Evolutionary conservation across 768 basidiomycete species (phyloP).

Genomic region (Calocybe cyanea): DNA sequence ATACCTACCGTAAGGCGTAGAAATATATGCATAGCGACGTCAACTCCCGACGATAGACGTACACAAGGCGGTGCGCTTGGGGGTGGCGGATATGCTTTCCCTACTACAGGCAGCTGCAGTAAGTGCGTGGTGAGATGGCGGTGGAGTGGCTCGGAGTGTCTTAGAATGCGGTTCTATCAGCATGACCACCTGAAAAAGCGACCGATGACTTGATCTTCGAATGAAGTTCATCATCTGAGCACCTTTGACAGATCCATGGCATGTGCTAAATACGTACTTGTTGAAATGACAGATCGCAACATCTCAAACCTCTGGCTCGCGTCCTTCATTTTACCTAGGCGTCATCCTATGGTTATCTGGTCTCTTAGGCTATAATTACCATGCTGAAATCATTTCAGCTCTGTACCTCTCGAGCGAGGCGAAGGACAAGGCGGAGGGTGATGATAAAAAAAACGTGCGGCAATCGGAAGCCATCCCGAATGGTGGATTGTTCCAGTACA

Average conservation of each 20-base stretch:
- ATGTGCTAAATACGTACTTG: not conserved
- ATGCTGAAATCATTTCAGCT: constrained; percentile 85
- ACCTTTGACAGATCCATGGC: too few relatives aligned
- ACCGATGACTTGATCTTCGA: too few relatives aligned
- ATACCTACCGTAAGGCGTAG: too few relatives aligned
- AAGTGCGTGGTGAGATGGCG: too few relatives aligned
- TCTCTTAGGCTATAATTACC: constrained; percentile 71
- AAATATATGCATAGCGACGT: too few relatives aligned
- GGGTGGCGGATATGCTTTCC: too few relatives aligned
- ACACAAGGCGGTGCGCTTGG: too few relatives aligned
- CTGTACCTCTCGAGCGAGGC: constrained; percentile 56
- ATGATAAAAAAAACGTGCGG: constrained; percentile 23
- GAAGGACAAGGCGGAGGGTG: constrained; percentile 40
- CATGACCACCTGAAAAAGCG: constrained; percentile 15
- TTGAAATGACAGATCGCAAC: too few relatives aligned
- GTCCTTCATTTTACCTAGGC: constrained; percentile 58
- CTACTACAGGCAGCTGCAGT: too few relatives aligned
- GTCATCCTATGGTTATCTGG: constrained; percentile 65
- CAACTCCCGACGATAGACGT: too few relatives aligned
- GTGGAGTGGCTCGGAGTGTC: constrained; percentile 32
- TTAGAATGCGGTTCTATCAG: not conserved
- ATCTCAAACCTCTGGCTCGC: too few relatives aligned
- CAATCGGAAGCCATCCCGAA: constrained; percentile 56
- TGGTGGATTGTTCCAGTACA: constrained; percentile 65
- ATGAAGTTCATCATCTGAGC: too few relatives aligned